These are phyloP conservation scores for Novymonas esmeraldas DNA, from an alignment of 208 protist species.

Conservation along the genomic window DNA sequence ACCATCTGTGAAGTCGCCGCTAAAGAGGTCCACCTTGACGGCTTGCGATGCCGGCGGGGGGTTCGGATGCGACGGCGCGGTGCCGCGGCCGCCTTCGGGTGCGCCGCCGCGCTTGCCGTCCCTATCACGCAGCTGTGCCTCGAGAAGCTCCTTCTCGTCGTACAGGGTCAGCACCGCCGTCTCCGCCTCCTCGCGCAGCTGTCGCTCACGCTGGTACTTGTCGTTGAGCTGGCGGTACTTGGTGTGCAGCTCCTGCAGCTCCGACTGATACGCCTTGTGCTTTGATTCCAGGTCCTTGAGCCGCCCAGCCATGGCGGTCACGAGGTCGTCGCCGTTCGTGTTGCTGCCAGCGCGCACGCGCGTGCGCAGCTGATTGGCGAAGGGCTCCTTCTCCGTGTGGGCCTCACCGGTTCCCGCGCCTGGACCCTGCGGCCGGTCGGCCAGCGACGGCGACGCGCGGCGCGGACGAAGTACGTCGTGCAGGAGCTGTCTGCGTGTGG, in stretches of 20 bases:
- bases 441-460: slow-evolving; percentile 8
- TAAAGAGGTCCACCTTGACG: slow-evolving; percentile 26
- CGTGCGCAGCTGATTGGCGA: slow-evolving; percentile 57
- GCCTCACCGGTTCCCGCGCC: not conserved
- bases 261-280: slow-evolving; percentile 68
- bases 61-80: not conserved
- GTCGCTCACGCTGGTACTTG: slow-evolving; percentile 53
- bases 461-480: slow-evolving; percentile 51
- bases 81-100: not conserved
- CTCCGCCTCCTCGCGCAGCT: slow-evolving; percentile 69
- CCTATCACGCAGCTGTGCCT: slow-evolving; percentile 54
- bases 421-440: not conserved
- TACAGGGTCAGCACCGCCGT: slow-evolving; percentile 65
- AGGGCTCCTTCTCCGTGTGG: slow-evolving; percentile 29
- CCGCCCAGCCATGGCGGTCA: slow-evolving; percentile 72
- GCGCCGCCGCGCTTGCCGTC: not conserved
- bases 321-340: slow-evolving; percentile 47
- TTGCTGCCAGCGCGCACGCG: slow-evolving; percentile 37
- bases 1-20: slow-evolving; percentile 13
- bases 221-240: slow-evolving; percentile 60
- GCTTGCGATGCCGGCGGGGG: not conserved
- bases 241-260: slow-evolving; percentile 75
- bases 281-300: slow-evolving; percentile 71
- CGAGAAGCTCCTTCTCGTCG: slow-evolving; percentile 73
- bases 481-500: slow-evolving; percentile 72